These are phyloP conservation scores for Sphaerostilbella broomeana DNA, from an alignment of 2,329 filamentous ascomycete species.

Conservation along the genomic window DNA sequence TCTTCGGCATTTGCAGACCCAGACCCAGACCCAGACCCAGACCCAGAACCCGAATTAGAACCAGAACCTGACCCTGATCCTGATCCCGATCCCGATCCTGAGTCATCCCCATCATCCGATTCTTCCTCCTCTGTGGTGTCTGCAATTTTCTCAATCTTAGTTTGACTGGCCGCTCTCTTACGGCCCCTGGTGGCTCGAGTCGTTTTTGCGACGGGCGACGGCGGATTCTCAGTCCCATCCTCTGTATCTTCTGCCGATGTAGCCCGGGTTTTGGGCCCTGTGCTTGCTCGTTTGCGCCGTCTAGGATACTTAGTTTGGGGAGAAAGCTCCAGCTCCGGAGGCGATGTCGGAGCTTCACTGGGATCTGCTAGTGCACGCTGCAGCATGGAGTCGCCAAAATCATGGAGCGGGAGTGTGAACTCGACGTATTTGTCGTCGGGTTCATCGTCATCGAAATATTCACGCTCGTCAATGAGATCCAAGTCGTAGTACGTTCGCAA, in stretches of 20 bases:
- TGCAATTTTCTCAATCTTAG: constrained; percentile 29
- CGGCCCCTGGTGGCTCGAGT: constrained; percentile 38
- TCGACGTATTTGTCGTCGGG: constrained; percentile 57
- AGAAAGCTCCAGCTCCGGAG: constrained; percentile 37
- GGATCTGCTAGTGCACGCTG: constrained; percentile 37
- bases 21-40: too few species aligned
- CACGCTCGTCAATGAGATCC: constrained; percentile 77
- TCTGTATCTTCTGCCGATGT: constrained; percentile 44
- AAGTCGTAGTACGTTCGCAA: constrained; percentile 79
- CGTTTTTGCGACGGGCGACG: constrained; percentile 30
- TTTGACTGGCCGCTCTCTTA: constrained; percentile 37
- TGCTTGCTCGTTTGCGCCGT: constrained; percentile 41
- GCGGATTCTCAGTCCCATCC: constrained; percentile 34
- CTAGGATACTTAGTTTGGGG: constrained; percentile 24
- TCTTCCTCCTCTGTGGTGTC: constrained; percentile 29
- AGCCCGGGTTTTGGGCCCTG: constrained; percentile 29
- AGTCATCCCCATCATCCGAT: constrained; percentile 22
- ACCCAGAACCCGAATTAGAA: too few species aligned
- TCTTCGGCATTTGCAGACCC: constrained; percentile 29
- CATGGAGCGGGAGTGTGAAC: constrained; percentile 52
- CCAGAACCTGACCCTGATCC: too few species aligned
- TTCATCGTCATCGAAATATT: constrained; percentile 56
- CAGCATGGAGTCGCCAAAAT: constrained; percentile 43
- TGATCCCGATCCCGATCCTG: too few species aligned
- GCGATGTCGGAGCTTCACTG: constrained; percentile 43